Percentiles rank a stretch among this genome's conserved stretches.
These are phyloP conservation scores for Olyra latifolia DNA, from an alignment of 176 grass and related monocot genomes.

Conservation along the genomic window DNA sequence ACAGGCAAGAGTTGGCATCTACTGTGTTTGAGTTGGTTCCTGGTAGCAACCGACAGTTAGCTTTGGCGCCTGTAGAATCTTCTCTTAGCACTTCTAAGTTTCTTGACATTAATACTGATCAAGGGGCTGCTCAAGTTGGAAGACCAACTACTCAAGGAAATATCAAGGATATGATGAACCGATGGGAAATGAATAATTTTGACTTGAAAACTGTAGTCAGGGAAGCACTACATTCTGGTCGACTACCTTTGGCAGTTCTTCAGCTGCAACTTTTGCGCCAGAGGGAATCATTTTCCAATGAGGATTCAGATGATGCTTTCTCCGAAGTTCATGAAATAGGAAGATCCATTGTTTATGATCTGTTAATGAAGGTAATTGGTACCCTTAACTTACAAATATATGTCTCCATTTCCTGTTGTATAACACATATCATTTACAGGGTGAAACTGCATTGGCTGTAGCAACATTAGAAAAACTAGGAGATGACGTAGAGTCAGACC, in stretches of 20 bases:
- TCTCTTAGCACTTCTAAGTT: conserved; percentile 40
- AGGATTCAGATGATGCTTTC: conserved; percentile 67
- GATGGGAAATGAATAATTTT: conserved; percentile 81
- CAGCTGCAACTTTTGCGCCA: conserved; percentile 79
- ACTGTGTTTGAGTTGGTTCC: conserved; percentile 38
- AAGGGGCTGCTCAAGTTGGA: conserved; percentile 39
- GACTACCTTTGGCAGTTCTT: conserved; percentile 95
- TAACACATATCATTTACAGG: conserved; percentile 60
- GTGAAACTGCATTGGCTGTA: conserved; percentile 77
- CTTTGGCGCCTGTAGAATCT: conserved; percentile 52
- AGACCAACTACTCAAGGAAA: conserved; percentile 59
- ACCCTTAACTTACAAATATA: conserved; percentile 18
- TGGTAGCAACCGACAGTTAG: conserved; percentile 43
- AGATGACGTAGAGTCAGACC: conserved; percentile 75
- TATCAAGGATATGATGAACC: conserved; percentile 88
- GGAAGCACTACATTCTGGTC: conserved; percentile 82
- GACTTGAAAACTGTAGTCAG: conserved; percentile 81
- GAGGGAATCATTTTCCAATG: conserved; percentile 51
- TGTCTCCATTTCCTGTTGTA: conserved; percentile 20
- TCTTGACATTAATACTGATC: conserved; percentile 32
- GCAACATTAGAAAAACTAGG: conserved; percentile 82
- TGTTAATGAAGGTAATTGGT: conserved; percentile 78
- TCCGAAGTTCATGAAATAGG: conserved; percentile 87
- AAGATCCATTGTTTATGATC: conserved; percentile 85
- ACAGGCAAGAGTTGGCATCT: conserved; percentile 41